Evolutionary conservation across 1,139 yeast genomes (phyloP).

Genomic region (Starmera stellimalicola): DNA sequence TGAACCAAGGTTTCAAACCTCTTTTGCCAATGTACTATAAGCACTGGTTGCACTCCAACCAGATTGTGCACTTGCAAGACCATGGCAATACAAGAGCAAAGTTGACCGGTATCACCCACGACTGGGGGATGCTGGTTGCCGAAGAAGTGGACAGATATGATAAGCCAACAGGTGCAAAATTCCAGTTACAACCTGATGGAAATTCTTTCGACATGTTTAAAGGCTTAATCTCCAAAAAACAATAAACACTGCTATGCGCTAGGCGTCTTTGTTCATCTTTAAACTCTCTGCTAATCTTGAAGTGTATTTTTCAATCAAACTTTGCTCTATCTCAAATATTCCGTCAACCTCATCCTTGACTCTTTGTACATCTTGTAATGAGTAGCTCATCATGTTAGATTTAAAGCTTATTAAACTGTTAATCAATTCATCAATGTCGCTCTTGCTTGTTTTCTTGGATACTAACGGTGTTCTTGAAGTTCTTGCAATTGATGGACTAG

Average conservation of each 20-base stretch:
- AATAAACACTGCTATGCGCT: background rate
- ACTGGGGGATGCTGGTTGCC: slow-evolving; percentile 76
- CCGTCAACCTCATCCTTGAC: slow-evolving; percentile 14
- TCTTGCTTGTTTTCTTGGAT: background rate
- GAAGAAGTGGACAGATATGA: slow-evolving; percentile 44
- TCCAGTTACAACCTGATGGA: slow-evolving; percentile 90
- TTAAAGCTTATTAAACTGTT: slow-evolving; percentile 11
- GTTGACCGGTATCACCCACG: slow-evolving; percentile 73
- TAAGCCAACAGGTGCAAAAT: slow-evolving; percentile 39
- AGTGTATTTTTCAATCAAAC: slow-evolving; percentile 11
- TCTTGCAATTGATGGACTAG: background rate
- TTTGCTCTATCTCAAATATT: slow-evolving; percentile 13
- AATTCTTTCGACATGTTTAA: slow-evolving; percentile 93
- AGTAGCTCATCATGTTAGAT: slow-evolving; percentile 11
- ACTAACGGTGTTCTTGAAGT: background rate
- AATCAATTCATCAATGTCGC: slow-evolving; percentile 10
- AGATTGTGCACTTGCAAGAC: slow-evolving; percentile 41
- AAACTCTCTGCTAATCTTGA: background rate
- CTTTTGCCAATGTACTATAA: slow-evolving; percentile 68
- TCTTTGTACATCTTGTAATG: slow-evolving; percentile 9
- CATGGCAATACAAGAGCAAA: slow-evolving; percentile 47
- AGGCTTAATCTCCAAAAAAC: slow-evolving; percentile 73
- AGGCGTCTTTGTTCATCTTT: background rate
- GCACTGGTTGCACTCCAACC: slow-evolving; percentile 79
- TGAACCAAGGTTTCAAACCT: slow-evolving; percentile 54